A percentile compares a stretch with the other conserved stretches of the same genome.
Evolutionary conservation across 108 stramenopile species (phyloP).

Genomic region (Fragilariopsis cylindrus): DNA sequence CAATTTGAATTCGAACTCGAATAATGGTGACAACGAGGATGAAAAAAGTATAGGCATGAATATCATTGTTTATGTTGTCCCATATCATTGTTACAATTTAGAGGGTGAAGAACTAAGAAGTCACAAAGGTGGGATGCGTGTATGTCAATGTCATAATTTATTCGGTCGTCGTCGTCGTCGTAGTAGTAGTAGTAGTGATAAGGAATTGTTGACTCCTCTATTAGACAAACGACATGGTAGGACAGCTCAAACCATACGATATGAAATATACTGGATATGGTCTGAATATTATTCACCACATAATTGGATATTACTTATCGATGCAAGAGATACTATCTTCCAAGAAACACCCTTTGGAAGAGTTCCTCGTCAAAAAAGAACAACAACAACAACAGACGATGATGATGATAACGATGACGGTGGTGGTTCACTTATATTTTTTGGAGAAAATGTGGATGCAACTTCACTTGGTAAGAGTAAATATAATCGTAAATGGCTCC

Average conservation of each 20-base stretch:
- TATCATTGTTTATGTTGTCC: conserved; percentile 39
- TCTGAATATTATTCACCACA: conserved; percentile 33
- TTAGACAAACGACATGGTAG: conserved; percentile 40
- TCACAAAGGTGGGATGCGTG: conserved; percentile 52
- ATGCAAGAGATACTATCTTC: conserved; percentile 60
- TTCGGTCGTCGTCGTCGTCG: conserved; percentile 20
- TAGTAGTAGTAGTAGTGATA: background rate
- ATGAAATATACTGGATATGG: conserved; percentile 71
- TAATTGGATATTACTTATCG: conserved; percentile 53
- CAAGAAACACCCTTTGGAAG: conserved; percentile 59
- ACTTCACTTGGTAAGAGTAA: conserved; percentile 46
- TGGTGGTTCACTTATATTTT: conserved; percentile 41
- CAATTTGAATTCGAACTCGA: background rate
- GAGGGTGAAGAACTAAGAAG: conserved; percentile 28
- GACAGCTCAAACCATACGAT: conserved; percentile 50
- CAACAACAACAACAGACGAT: conserved; percentile 1
- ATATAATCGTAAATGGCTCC: conserved; percentile 56
- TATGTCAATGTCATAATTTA: conserved; percentile 48
- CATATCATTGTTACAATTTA: conserved; percentile 37
- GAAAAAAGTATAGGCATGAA: conserved; percentile 12
- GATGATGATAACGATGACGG: conserved; percentile 12
- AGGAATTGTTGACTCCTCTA: background rate
- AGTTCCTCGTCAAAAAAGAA: conserved; percentile 28
- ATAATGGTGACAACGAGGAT: conserved; percentile 10
- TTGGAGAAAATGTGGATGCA: conserved; percentile 57